A percentile compares a stretch with the other conserved stretches of the same genome.
phyloP scores from a whole-genome alignment of 169 alveolate genomes.

The Eimeria acervulina region DNA sequence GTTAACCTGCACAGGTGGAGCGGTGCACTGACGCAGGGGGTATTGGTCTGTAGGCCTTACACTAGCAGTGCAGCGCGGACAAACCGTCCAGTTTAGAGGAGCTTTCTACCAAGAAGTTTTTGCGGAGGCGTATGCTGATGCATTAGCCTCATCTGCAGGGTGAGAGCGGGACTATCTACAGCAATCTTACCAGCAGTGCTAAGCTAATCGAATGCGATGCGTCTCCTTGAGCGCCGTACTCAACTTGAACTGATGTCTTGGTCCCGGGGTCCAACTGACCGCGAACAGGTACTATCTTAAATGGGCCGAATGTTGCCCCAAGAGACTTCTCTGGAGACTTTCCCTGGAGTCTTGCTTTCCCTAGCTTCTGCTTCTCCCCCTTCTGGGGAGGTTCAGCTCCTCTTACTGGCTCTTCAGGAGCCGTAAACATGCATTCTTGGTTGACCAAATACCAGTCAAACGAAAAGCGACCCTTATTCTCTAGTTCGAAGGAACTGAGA shows the following conservation, averaged over 20 bases:
- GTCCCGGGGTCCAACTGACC: constrained; percentile 83
- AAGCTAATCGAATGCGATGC: constrained; percentile 72
- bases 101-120: neutral
- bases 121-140: neutral
- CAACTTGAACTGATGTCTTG: constrained; percentile 44
- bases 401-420: constrained; percentile 35
- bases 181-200: constrained; percentile 77
- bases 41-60: neutral
- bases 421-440: constrained; percentile 52
- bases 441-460: constrained; percentile 93
- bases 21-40: neutral
- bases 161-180: neutral
- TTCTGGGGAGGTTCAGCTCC: constrained; percentile 85
- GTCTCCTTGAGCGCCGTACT: constrained; percentile 81
- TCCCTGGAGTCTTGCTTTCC: constrained; percentile 26
- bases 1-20: constrained; percentile 54
- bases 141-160: neutral
- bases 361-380: constrained; percentile 78
- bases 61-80: neutral
- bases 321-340: constrained; percentile 20
- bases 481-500: constrained; percentile 92
- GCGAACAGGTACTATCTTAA: constrained; percentile 76
- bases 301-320: constrained; percentile 80
- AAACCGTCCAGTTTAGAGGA: neutral
- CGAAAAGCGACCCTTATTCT: constrained; percentile 96